Conservation (phyloP, 768 basidiomycete species). For the Mycena rebaudengoi region DNA sequence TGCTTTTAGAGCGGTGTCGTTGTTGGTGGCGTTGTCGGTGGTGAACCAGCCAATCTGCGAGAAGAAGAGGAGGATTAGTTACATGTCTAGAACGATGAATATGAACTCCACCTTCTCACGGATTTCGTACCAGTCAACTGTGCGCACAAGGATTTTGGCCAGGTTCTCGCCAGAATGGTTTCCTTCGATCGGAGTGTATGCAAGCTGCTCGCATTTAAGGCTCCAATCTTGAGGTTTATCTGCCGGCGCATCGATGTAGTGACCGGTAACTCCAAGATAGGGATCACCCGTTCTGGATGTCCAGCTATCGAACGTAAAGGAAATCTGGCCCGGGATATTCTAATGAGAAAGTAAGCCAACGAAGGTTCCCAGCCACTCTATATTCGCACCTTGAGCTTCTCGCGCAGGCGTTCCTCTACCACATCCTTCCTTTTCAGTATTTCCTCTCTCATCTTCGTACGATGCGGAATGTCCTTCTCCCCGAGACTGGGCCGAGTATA, state of each 20-base stretch:
- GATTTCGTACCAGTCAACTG: conserved; percentile 29
- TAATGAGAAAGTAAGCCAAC: no score
- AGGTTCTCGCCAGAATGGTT: conserved; percentile 32
- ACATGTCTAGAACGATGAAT: neutral
- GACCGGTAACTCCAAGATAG: conserved; percentile 28
- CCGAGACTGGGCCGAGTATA: conserved; percentile 25
- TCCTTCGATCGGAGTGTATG: conserved; percentile 11
- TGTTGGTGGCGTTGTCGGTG: conserved; percentile 37
- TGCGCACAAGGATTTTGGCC: conserved; percentile 12
- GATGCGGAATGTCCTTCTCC: conserved; percentile 32
- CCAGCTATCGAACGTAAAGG: conserved; percentile 29
- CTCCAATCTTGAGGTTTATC: conserved; percentile 6
- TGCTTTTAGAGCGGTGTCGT: conserved; percentile 33
- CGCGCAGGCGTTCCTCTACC: neutral
- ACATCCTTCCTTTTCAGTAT: conserved; percentile 19
- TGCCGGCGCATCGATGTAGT: conserved; percentile 20
- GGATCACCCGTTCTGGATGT: conserved; percentile 25
- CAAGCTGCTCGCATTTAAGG: conserved; percentile 19
- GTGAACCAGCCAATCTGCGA: conserved; percentile 41
- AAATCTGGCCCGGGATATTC: conserved; percentile 14
- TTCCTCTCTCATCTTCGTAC: conserved; percentile 29
- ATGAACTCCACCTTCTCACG: conserved; percentile 32
- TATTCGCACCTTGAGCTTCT: conserved; percentile 3
- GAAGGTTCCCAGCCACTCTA: no score
- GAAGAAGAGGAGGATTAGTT: neutral